These are phyloP conservation scores for Cercospora beticola DNA, from an alignment of 2,329 filamentous ascomycete genomes.

Conservation along the genomic window DNA sequence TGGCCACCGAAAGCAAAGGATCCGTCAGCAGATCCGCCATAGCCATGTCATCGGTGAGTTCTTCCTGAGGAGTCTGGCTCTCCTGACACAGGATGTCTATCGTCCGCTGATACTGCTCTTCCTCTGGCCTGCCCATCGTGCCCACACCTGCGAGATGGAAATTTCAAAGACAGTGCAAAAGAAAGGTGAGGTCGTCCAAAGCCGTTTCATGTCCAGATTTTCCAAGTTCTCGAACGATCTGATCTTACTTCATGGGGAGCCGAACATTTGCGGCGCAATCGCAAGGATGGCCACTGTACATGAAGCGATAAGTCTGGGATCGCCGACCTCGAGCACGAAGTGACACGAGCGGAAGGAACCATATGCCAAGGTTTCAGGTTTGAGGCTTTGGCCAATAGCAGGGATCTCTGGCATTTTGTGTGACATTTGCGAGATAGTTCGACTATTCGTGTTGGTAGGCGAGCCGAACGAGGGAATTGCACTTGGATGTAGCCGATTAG, in stretches of 20 bases:
- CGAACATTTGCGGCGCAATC: background rate
- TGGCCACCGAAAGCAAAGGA: conserved; percentile 7
- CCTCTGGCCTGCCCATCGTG: background rate
- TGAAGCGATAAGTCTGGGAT: background rate
- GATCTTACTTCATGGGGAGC: background rate
- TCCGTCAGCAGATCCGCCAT: conserved; percentile 13
- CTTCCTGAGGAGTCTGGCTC: conserved; percentile 1
- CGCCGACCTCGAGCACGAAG: background rate
- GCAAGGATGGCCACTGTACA: background rate
- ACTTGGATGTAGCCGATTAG: background rate
- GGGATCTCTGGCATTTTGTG: background rate
- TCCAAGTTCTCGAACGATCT: background rate
- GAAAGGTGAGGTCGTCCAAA: background rate
- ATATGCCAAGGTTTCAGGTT: background rate
- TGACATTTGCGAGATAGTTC: background rate
- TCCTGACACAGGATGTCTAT: conserved; percentile 12
- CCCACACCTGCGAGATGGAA: background rate
- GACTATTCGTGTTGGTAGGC: background rate
- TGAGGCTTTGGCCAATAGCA: background rate
- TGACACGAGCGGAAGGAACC: background rate
- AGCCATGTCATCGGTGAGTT: conserved; percentile 6
- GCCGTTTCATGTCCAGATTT: background rate
- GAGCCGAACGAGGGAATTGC: background rate
- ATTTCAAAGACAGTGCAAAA: background rate
- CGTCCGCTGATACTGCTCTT: conserved; percentile 8